phyloP scores from a whole-genome alignment of 352 stramenopile genomes.

The Nothophytophthora sp. region DNA sequence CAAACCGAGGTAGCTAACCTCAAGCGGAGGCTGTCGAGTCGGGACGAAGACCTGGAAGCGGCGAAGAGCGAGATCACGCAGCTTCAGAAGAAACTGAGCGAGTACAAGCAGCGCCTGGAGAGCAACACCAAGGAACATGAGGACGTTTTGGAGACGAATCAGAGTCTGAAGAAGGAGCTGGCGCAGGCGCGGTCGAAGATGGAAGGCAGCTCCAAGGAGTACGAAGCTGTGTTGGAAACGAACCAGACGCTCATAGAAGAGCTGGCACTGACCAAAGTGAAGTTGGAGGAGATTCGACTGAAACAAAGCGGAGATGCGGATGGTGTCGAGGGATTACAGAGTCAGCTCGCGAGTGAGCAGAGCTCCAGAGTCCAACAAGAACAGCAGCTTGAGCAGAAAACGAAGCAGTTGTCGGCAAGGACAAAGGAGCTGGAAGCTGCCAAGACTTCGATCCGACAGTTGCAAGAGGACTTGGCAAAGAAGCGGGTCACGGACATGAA shows the following conservation, averaged over 20 bases:
- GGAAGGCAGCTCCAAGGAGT: constrained; percentile 14
- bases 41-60: constrained; percentile 20
- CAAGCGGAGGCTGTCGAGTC: constrained; percentile 23
- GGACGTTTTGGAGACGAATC: constrained; percentile 20
- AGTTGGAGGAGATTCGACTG: constrained; percentile 24
- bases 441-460: constrained; percentile 19
- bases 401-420: constrained; percentile 17
- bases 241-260: constrained; percentile 22
- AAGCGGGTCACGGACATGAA: constrained; percentile 21
- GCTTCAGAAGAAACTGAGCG: constrained; percentile 19
- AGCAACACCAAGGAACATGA: constrained; percentile 27
- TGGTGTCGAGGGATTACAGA: constrained; percentile 16
- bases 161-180: constrained; percentile 40
- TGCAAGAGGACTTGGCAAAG: constrained; percentile 35
- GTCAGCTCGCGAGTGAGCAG: not conserved
- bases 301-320: constrained; percentile 14
- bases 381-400: constrained; percentile 24
- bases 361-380: too few species aligned
- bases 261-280: constrained; percentile 19
- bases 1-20: constrained; percentile 21
- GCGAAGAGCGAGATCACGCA: constrained; percentile 16
- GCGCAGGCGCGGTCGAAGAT: constrained; percentile 14
- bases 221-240: constrained; percentile 20
- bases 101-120: constrained; percentile 22
- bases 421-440: constrained; percentile 33